These are phyloP conservation scores for Penicillium macrosclerotiorum DNA, from an alignment of 495 filamentous ascomycete species.

Conservation along the genomic window DNA sequence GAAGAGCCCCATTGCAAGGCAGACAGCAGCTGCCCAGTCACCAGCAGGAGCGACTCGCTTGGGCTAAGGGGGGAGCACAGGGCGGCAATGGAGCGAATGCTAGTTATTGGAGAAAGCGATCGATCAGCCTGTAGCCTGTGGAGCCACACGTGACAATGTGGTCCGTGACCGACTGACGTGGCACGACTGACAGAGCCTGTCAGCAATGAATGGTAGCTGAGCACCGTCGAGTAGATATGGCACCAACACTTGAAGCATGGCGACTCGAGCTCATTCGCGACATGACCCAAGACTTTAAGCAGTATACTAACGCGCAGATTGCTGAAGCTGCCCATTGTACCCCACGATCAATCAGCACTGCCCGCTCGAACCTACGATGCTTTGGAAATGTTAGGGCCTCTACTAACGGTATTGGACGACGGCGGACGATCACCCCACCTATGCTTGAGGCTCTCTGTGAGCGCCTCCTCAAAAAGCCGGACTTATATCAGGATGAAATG, in stretches of 20 bases:
- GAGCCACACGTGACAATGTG: slow-evolving; percentile 1
- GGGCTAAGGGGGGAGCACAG: not conserved
- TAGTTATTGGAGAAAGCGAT: not conserved
- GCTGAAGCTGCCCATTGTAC: slow-evolving; percentile 23
- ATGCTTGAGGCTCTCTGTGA: slow-evolving; percentile 32
- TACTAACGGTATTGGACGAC: slow-evolving; percentile 17
- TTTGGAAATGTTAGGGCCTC: slow-evolving; percentile 25
- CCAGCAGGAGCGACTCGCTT: not conserved
- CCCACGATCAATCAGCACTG: slow-evolving; percentile 17
- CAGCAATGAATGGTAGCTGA: not conserved
- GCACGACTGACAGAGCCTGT: not conserved
- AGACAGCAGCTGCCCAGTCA: not conserved
- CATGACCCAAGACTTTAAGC: slow-evolving; percentile 8
- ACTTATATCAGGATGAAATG: slow-evolving; percentile 26
- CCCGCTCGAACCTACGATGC: slow-evolving; percentile 22
- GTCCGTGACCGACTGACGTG: not conserved
- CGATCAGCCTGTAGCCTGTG: not conserved
- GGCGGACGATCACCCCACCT: slow-evolving; percentile 18
- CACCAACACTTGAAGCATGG: slow-evolving; percentile 7
- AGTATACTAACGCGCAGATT: slow-evolving; percentile 21
- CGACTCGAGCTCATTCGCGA: slow-evolving; percentile 14
- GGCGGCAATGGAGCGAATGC: not conserved
- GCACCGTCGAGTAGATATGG: slow-evolving; percentile 2
- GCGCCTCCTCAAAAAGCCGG: slow-evolving; percentile 18
- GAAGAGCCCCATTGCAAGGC: not conserved